A percentile compares a stretch with the other conserved stretches of the same genome.
Evolutionary conservation across 805 yeast species (phyloP).

Genomic region (Sungouiozyma intestinalis): DNA sequence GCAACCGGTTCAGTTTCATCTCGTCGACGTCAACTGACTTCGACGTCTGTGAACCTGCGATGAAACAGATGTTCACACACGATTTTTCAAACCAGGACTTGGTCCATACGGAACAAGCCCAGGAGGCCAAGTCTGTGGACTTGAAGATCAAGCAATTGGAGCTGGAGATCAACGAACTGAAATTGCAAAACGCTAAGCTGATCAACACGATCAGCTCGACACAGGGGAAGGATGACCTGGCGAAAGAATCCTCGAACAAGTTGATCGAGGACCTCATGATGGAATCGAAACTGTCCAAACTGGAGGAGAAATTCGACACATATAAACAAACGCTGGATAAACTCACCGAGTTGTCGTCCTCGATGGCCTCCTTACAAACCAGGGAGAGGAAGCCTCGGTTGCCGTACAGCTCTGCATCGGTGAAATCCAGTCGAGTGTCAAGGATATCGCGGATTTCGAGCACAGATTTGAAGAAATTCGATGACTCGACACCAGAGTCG

Average conservation of each 20-base stretch:
- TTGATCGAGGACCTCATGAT: conserved; percentile 20
- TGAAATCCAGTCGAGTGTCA: neutral
- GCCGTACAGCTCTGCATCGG: neutral
- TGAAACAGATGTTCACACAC: neutral
- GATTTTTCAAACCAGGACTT: neutral
- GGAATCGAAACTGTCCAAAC: conserved; percentile 20
- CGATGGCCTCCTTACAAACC: neutral
- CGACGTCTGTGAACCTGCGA: conserved; percentile 7
- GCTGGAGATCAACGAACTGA: conserved; percentile 25
- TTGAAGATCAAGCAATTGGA: conserved; percentile 26
- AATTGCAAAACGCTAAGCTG: conserved; percentile 26
- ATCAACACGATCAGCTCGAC: conserved; percentile 21
- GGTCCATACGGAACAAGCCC: conserved; percentile 6
- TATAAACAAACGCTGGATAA: conserved; percentile 19
- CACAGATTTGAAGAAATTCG: conserved; percentile 17
- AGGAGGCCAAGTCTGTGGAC: conserved; percentile 13
- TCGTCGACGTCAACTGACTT: conserved; percentile 25
- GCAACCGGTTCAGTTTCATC: conserved; percentile 22
- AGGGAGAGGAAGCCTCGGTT: neutral
- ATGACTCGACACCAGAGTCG: conserved; percentile 17
- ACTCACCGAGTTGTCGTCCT: neutral
- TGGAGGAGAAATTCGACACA: conserved; percentile 24
- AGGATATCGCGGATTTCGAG: conserved; percentile 21
- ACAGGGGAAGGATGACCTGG: conserved; percentile 18
- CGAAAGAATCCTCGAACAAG: conserved; percentile 20